Evolutionary conservation across 2,329 filamentous ascomycete genomes (phyloP).

Genomic region (Dryadomyces sulphureus): DNA sequence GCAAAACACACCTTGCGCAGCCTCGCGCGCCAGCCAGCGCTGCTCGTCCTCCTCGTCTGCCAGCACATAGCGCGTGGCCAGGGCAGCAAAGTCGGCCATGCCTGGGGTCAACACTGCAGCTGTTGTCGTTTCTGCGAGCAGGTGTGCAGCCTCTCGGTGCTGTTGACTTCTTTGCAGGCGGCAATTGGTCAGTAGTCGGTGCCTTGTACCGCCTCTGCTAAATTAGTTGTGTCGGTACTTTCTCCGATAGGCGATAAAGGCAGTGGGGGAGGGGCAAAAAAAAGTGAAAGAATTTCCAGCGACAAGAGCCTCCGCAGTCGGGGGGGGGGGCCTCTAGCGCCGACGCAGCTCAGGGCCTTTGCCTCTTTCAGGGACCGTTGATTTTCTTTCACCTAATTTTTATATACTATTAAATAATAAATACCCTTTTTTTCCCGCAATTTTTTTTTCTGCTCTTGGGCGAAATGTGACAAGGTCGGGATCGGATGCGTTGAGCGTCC

Average conservation of each 20-base stretch:
- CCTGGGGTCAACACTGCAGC: no score
- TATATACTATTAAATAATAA: no score
- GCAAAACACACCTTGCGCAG: slow-evolving; percentile 10
- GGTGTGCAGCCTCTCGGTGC: no score
- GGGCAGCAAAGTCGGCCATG: slow-evolving; percentile 13
- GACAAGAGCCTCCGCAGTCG: not conserved
- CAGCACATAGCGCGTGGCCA: slow-evolving; percentile 14
- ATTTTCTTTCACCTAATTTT: slow-evolving; percentile 1
- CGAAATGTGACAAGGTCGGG: not conserved
- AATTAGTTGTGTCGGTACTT: not conserved
- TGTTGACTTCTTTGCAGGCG: not conserved
- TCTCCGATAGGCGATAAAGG: not conserved
- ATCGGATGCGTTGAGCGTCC: not conserved
- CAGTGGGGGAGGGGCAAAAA: slow-evolving; percentile 3
- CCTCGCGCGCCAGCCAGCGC: slow-evolving; percentile 8
- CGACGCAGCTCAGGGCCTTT: no score
- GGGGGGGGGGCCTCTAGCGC: no score
- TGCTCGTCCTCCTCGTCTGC: slow-evolving; percentile 12
- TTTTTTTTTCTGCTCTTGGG: slow-evolving; percentile 2
- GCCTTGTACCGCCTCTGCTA: not conserved
- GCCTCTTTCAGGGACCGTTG: no score
- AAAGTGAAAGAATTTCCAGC: not conserved
- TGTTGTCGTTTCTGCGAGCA: no score
- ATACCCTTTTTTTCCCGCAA: slow-evolving; percentile 1
- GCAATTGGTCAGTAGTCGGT: no score